Conservation (phyloP, 208 protist species). For the Crithidia thermophila region DNA sequence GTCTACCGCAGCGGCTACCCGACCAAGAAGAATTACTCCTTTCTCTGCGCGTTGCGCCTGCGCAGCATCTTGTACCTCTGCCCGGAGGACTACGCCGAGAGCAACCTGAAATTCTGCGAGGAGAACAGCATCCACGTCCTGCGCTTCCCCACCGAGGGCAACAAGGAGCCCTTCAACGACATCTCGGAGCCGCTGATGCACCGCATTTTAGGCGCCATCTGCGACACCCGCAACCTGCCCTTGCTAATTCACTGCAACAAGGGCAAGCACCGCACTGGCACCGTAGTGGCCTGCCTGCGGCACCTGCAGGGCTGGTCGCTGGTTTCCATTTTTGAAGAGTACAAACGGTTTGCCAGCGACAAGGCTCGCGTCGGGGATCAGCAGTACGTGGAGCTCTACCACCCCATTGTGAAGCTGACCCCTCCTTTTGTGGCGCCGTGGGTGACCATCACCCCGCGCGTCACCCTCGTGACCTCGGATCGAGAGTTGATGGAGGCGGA, state of each 20-base stretch:
- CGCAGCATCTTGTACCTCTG: slow-evolving; percentile 95
- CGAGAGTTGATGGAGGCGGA: slow-evolving; percentile 66
- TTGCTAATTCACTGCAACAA: slow-evolving; percentile 98
- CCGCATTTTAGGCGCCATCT: slow-evolving; percentile 75
- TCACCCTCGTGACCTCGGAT: slow-evolving; percentile 59
- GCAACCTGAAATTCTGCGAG: slow-evolving; percentile 94
- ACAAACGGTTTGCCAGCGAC: slow-evolving; percentile 94
- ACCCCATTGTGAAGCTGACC: slow-evolving; percentile 71
- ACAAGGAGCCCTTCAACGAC: slow-evolving; percentile 98
- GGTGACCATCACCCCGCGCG: slow-evolving; percentile 51
- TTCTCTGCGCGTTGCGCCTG: slow-evolving; percentile 94
- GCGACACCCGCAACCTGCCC: slow-evolving; percentile 95
- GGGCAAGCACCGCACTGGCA: slow-evolving; percentile 96
- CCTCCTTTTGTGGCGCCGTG: slow-evolving; percentile 72
- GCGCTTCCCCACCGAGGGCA: slow-evolving; percentile 96
- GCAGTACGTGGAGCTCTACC: slow-evolving; percentile 98
- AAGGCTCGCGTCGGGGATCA: slow-evolving; percentile 96
- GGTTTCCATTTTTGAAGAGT: slow-evolving; percentile 97
- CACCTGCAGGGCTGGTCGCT: slow-evolving; percentile 95
- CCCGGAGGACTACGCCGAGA: slow-evolving; percentile 93
- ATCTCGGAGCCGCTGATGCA: slow-evolving; percentile 94
- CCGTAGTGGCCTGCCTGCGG: slow-evolving; percentile 93
- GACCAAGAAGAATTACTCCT: slow-evolving; percentile 97
- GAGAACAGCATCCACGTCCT: slow-evolving; percentile 78
- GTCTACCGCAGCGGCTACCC: slow-evolving; percentile 97